These are phyloP conservation scores for Sphaerulina musiva DNA, from an alignment of 2,329 filamentous ascomycete species.

Conservation along the genomic window DNA sequence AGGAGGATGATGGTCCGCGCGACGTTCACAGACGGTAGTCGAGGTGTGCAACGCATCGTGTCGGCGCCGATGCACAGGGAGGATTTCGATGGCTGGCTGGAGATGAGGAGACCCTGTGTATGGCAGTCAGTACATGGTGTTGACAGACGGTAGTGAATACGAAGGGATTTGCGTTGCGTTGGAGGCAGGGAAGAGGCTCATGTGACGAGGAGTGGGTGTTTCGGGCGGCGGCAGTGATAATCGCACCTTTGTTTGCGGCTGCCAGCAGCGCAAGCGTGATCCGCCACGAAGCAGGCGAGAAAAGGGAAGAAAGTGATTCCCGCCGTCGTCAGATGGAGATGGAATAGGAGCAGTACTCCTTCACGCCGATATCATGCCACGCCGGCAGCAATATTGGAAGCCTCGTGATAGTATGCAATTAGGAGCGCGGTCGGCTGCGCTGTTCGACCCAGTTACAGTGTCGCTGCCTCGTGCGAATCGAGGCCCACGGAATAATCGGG, in stretches of 20 bases:
- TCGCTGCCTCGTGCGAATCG: conserved; percentile 8
- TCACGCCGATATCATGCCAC: conserved; percentile 11
- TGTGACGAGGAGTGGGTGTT: conserved; percentile 8
- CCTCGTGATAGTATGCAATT: not conserved
- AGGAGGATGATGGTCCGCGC: conserved; percentile 13
- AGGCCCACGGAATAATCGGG: conserved; percentile 4
- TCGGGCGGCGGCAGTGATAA: conserved; percentile 6
- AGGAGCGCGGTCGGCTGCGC: not conserved
- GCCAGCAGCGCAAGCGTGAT: conserved; percentile 23
- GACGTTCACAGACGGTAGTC: conserved; percentile 5
- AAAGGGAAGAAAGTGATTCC: not conserved
- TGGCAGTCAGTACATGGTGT: conserved; percentile 1
- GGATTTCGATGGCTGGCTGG: conserved; percentile 38
- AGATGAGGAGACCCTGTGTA: conserved; percentile 9
- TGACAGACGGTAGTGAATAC: conserved; percentile 23
- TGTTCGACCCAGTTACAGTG: conserved; percentile 1
- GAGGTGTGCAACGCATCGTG: conserved; percentile 13
- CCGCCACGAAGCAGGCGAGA: conserved; percentile 8
- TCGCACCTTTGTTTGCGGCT: conserved; percentile 21
- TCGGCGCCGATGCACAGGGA: conserved; percentile 45
- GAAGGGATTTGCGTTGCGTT: not conserved
- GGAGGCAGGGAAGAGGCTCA: not conserved
- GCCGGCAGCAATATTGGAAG: not conserved
- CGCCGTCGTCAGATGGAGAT: conserved; percentile 1
- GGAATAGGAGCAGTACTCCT: conserved; percentile 6